Base-by-base conservation (phyloP, 2,329 filamentous ascomycete species). In the Fusarium sp. region DNA sequence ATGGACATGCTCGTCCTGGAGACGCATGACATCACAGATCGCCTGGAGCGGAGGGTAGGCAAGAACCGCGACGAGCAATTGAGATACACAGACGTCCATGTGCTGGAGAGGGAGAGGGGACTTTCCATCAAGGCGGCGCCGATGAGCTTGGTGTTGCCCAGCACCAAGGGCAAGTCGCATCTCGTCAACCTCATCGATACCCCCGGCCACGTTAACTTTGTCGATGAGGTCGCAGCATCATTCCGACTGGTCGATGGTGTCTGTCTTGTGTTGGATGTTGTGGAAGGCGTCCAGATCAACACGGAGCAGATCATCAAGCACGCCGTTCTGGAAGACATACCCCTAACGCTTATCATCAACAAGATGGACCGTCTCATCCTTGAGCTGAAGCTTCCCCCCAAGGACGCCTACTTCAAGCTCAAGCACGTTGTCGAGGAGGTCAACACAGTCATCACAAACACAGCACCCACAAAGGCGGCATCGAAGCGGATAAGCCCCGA, bases 371-470 rank as follows among this genome's bases (percentile, higher is more conserved):
- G 97, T 27, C 86, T 99, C 69, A 98, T 99, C 72, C 85, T 99
- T 54, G 97, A 99, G 84, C 87, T 99, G 60, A 97, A 97, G 82
- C 88, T 99, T 16, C 97, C 97, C 3, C 97, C 97, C 2, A 94
- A 92, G 75, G 97, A 99, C 81, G 97, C 97, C 14, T 99, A 99
- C 85, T 98, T 98, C 88, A 99, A 99, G 87, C 88, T 99, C 64
- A 98, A 98, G 85, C 95, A 98, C 82, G 95, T 98, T n/a, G 91
- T 99, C 63, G 97, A 99, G 83, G 95, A 98, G 83, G 95, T 99
- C 83, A 99, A 99, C 84, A 98, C 95, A 1, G 87, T 97, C 76
- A 98, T 99, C 79, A 94, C 97, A 81, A 95, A 94, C 81, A 93
- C 94, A 4, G 88, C 95, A 31, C 96, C 97, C 5, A 93, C 94